A percentile compares a stretch with the other conserved stretches of the same genome.
Evolutionary conservation across 805 yeast genomes (phyloP).

Genomic region (Ogataea dorogensis): DNA sequence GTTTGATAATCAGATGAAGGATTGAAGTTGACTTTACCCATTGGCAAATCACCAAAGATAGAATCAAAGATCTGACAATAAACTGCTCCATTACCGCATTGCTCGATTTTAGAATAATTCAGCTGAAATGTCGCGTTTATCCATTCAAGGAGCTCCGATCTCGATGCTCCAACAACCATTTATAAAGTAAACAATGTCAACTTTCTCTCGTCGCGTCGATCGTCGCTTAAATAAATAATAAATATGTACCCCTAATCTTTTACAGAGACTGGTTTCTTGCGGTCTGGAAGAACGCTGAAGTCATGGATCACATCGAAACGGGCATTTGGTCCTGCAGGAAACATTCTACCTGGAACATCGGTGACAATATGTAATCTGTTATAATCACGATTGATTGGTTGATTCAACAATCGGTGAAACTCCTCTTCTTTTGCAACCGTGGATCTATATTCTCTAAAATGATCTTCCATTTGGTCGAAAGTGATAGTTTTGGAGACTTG

Average conservation of each 20-base stretch:
- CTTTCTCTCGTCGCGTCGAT: conserved; percentile 19
- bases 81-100: conserved; percentile 94
- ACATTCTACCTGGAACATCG: conserved; percentile 34
- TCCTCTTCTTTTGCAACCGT: conserved; percentile 24
- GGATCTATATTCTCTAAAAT: conserved; percentile 23
- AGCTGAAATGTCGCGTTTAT: conserved; percentile 68
- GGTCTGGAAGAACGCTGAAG: conserved; percentile 29
- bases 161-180: conserved; percentile 61
- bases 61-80: conserved; percentile 91
- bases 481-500: conserved; percentile 17
- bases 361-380: conserved; percentile 23
- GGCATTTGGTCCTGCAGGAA: conserved; percentile 28
- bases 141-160: conserved; percentile 85
- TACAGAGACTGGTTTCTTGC: conserved; percentile 24
- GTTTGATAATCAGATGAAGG: conserved; percentile 73
- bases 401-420: conserved; percentile 21
- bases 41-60: conserved; percentile 77
- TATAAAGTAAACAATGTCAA: conserved; percentile 19
- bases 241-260: conserved; percentile 1
- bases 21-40: conserved; percentile 72
- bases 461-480: conserved; percentile 22
- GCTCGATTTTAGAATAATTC: conserved; percentile 76
- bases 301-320: conserved; percentile 30
- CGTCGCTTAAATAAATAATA: conserved; percentile 7
- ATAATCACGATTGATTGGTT: conserved; percentile 15